Evolutionary conservation across 306 rosid genomes (phyloP).

Genomic region (Dalbergia cultrata): DNA sequence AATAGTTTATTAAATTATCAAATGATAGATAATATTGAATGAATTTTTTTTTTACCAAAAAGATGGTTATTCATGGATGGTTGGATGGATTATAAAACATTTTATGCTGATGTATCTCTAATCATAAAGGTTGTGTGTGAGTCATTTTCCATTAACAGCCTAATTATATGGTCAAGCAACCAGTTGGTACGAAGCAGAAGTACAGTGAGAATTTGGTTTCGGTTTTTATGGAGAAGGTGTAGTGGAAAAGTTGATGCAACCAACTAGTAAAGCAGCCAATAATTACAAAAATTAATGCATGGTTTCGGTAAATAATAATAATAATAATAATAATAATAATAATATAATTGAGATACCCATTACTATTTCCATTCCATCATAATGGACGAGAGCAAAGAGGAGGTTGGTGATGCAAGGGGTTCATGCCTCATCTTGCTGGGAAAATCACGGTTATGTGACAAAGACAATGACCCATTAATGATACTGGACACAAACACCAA

Average conservation of each 20-base stretch:
- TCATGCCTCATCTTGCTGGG: background rate
- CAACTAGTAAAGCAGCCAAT: background rate
- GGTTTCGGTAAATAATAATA: background rate
- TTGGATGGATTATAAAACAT: no score
- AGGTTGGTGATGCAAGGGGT: background rate
- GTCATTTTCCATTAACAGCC: background rate
- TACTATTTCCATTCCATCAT: background rate
- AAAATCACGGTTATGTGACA: background rate
- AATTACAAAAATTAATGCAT: background rate
- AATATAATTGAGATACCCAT: background rate
- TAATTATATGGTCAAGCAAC: background rate
- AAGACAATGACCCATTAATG: background rate
- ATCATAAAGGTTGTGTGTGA: background rate
- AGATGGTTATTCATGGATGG: no score
- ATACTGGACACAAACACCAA: no score
- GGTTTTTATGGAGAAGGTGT: background rate
- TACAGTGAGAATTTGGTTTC: background rate
- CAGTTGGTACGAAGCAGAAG: background rate
- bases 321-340: no score
- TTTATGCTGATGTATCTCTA: no score
- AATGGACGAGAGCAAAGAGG: background rate
- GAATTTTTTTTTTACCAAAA: no score
- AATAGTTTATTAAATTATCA: no score
- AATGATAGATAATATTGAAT: no score
- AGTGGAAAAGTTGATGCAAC: background rate